phyloP scores from a whole-genome alignment of 768 basidiomycete genomes.

The Paxillus rubicundulus region DNA sequence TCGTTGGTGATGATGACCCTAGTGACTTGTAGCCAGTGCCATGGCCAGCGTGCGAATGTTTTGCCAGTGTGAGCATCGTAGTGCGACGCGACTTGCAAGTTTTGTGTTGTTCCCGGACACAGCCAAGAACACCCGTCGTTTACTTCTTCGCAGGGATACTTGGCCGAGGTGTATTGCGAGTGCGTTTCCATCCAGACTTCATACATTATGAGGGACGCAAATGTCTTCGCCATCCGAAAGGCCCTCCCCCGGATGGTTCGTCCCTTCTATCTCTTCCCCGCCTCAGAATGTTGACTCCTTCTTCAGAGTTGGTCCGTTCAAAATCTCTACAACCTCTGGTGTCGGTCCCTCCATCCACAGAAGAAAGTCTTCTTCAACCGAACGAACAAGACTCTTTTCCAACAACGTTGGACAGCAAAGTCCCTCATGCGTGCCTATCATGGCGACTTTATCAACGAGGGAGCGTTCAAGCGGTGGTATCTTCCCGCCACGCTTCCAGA shows the following conservation, averaged over 20 bases:
- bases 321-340: conserved; percentile 89
- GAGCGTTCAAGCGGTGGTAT: conserved; percentile 93
- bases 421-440: conserved; percentile 89
- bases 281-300: background rate
- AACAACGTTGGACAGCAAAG: conserved; percentile 90
- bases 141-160: no score
- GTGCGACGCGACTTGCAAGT: background rate
- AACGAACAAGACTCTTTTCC: conserved; percentile 67
- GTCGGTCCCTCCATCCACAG: conserved; percentile 56
- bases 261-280: background rate
- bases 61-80: background rate
- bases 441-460: conserved; percentile 90
- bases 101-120: background rate
- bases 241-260: conserved; percentile 81
- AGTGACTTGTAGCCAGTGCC: no score
- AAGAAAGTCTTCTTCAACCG: conserved; percentile 53
- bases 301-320: conserved; percentile 81
- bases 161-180: no score
- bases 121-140: no score
- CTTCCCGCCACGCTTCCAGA: conserved; percentile 84
- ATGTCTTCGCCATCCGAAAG: conserved; percentile 43
- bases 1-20: no score
- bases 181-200: no score
- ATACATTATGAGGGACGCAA: conserved; percentile 47
- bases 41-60: conserved; percentile 17